Conservation (phyloP, 192 early-diverging fungal genomes). For the Rhizophagus clarus region DNA sequence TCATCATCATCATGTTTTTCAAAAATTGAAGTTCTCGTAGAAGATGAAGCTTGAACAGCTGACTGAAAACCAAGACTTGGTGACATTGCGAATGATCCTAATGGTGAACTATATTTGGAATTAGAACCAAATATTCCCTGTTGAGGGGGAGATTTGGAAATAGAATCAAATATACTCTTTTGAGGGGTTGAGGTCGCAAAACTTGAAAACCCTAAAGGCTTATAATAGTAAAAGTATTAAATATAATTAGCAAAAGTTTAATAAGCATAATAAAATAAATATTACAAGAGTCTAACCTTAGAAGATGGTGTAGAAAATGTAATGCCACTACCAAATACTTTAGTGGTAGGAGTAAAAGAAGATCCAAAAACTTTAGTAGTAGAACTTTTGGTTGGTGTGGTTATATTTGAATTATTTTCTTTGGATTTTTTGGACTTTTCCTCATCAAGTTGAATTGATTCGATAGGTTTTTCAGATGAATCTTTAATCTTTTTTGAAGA, state of each 20-base stretch:
- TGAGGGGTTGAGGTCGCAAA: neutral
- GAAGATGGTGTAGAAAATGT: neutral
- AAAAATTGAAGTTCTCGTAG: neutral
- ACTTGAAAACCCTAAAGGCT: neutral
- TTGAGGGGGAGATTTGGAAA: neutral
- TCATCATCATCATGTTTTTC: neutral
- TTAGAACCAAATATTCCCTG: constrained; percentile 11
- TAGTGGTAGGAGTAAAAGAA: neutral
- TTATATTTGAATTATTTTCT: neutral
- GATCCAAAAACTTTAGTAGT: neutral
- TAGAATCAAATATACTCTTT: neutral
- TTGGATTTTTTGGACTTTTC: neutral
- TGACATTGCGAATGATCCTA: neutral
- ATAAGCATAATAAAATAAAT: neutral
- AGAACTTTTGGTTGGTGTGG: neutral
- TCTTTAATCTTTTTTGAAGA: neutral
- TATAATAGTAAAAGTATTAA: neutral
- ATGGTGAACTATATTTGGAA: neutral
- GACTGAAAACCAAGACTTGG: neutral
- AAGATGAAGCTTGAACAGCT: neutral
- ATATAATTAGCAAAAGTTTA: neutral
- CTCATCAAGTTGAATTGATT: neutral
- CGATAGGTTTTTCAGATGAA: neutral
- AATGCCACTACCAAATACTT: neutral
- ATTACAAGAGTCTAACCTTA: neutral